Base-by-base conservation (phyloP, 495 filamentous ascomycete species). In the Lophium mytilinum region DNA sequence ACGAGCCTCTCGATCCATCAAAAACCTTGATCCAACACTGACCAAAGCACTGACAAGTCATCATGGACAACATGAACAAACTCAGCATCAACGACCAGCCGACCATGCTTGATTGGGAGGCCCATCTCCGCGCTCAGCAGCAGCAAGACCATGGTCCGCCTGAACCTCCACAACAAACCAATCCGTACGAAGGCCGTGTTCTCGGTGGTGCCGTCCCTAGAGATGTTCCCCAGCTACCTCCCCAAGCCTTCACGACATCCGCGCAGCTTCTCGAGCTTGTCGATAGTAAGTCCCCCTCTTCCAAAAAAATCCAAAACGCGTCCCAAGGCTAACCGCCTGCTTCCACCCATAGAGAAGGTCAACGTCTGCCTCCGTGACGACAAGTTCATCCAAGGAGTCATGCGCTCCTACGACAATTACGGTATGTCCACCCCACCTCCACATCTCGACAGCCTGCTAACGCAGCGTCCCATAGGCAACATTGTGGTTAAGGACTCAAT, bases 201-300 rank as follows among this genome's bases (percentile, higher is more conserved):
- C 24, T 30, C 24, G 24, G 24, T 30, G 24, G 24, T 6, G 24
- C 24, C 3, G 24, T 30, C 24, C 24, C 24, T 30, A 2, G 24
- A 30, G 24, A 30, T 30, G 45, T 48, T 18, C 45, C 45, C 6
- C 45, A 82, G 60, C 73, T 89, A 39, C 86, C 83, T 5, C 81
- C 81, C 42, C 88, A 97, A 76, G 96, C 96, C 92, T 97, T 97
- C 75, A 97, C 92, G 12, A 97, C 92, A 1, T 91, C 92, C 43
- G 90, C 92, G 50, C 91, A 96, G 70, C 73, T 97, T 42, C 71
- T 97, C 41, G 92, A 97, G 71, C 76, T 97, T 60, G 96, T 92
- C 59, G 92, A 97, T 73, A 96, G 90, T 96, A 80, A 78, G 86
- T 56, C 43, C 55, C 52, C 55, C 53, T n/a, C 55, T 51, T 41